Percentiles rank a stretch among this genome's conserved stretches.
phyloP scores from a whole-genome alignment of 352 stramenopile species.

The Pythium sukuiense region DNA sequence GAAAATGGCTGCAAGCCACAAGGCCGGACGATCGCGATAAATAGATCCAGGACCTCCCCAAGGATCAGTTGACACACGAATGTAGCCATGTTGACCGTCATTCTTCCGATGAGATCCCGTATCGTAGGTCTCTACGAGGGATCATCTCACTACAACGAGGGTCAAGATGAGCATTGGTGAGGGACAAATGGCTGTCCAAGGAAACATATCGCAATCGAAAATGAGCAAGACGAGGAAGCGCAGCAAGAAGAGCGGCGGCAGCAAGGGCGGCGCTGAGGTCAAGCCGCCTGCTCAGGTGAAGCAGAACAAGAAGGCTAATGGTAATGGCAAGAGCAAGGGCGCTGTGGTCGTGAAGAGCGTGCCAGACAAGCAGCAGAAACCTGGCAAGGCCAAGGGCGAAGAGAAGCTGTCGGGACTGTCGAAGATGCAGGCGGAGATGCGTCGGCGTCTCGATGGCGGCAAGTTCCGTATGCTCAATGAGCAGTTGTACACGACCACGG shows the following conservation, averaged over 20 bases:
- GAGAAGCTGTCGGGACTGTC: constrained; percentile 39
- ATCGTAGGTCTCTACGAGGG: background rate
- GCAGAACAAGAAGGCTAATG: constrained; percentile 25
- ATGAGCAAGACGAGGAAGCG: constrained; percentile 31
- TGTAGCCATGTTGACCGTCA: constrained; percentile 27
- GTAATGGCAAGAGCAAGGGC: constrained; percentile 24
- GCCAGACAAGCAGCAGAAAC: constrained; percentile 25
- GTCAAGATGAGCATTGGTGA: background rate
- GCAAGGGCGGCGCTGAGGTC: background rate
- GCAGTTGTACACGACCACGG: constrained; percentile 97
- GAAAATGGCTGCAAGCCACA: background rate
- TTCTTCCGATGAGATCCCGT: constrained; percentile 3
- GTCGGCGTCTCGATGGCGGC: constrained; percentile 88
- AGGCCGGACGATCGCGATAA: background rate
- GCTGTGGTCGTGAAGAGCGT: constrained; percentile 18
- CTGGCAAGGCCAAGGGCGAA: constrained; percentile 5
- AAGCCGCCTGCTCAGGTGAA: constrained; percentile 24
- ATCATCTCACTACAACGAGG: background rate
- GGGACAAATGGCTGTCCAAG: constrained; percentile 19
- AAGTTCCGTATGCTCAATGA: constrained; percentile 99
- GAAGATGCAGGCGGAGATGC: constrained; percentile 78
- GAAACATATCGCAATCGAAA: constrained; percentile 3
- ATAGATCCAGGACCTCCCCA: background rate
- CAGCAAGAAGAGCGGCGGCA: constrained; percentile 26
- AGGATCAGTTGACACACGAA: constrained; percentile 9